These are phyloP conservation scores for Calonectria fujianensis DNA, from an alignment of 2,329 filamentous ascomycete genomes.

Conservation along the genomic window DNA sequence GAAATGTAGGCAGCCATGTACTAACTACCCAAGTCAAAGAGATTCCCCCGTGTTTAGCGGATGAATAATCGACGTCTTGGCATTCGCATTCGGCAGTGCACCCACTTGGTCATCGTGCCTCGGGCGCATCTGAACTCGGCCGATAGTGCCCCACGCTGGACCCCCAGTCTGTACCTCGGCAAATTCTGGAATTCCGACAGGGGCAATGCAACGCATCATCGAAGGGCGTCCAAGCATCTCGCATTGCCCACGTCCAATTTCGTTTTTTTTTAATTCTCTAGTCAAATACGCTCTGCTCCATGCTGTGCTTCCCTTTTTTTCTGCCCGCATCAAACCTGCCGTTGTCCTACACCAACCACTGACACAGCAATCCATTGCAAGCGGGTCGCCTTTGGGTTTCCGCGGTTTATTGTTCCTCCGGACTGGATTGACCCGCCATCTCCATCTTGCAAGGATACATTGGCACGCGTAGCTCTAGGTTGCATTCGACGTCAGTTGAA, in stretches of 20 bases:
- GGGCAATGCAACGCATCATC: constrained; percentile 19
- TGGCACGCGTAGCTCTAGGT: constrained; percentile 13
- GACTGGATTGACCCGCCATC: background rate
- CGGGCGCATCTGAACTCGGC: constrained; percentile 23
- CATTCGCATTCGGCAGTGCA: constrained; percentile 20
- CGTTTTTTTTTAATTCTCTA: background rate
- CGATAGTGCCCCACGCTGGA: constrained; percentile 1
- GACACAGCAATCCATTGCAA: background rate
- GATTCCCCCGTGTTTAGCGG: background rate
- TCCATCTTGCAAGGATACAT: background rate
- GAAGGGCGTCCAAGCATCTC: background rate
- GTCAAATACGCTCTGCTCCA: background rate
- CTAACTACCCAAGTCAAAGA: background rate
- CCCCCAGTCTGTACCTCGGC: constrained; percentile 11
- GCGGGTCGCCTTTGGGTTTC: background rate
- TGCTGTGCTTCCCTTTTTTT: background rate
- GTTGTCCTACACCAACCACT: background rate
- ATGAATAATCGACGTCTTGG: background rate
- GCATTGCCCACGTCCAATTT: constrained; percentile 12
- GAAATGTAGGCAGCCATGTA: background rate
- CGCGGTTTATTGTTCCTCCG: constrained; percentile 28
- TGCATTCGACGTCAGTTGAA: constrained; percentile 9
- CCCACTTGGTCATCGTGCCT: constrained; percentile 1
- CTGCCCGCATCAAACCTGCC: too few species aligned
- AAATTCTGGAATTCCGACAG: constrained; percentile 20